Conservation (phyloP, 2,329 filamentous ascomycete species). For the Aspergillus versicolor region DNA sequence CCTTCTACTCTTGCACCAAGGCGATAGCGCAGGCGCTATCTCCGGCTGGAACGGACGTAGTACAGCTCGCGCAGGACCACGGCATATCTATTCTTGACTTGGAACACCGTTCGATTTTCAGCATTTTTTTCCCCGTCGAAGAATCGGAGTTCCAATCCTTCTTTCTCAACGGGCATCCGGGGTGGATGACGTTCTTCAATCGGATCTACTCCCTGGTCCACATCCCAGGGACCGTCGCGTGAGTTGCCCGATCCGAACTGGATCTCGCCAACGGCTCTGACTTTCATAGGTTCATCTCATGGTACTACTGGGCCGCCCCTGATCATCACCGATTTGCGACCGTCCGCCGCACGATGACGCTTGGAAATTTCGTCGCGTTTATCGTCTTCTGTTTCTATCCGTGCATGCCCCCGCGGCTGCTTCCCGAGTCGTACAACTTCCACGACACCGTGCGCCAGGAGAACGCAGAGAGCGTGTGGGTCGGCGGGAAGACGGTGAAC, state of each 20-base stretch:
- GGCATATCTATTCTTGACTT: slow-evolving; percentile 44
- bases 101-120: slow-evolving; percentile 41
- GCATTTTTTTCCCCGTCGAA: slow-evolving; percentile 40
- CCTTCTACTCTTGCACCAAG: slow-evolving; percentile 62
- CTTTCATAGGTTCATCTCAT: slow-evolving; percentile 36
- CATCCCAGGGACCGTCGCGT: slow-evolving; percentile 53
- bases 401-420: slow-evolving; percentile 62
- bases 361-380: slow-evolving; percentile 63
- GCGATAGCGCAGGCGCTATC: slow-evolving; percentile 53
- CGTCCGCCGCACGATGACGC: slow-evolving; percentile 59
- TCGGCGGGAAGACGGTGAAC: slow-evolving; percentile 58
- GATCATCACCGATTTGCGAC: slow-evolving; percentile 55
- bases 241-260: slow-evolving; percentile 29
- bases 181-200: slow-evolving; percentile 48
- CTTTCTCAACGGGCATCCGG: slow-evolving; percentile 44
- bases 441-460: slow-evolving; percentile 61
- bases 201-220: slow-evolving; percentile 53
- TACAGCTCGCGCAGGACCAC: slow-evolving; percentile 48
- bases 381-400: slow-evolving; percentile 63
- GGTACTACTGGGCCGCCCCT: slow-evolving; percentile 43
- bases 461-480: slow-evolving; percentile 55
- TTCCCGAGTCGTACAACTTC: slow-evolving; percentile 61
- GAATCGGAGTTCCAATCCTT: slow-evolving; percentile 48
- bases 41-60: slow-evolving; percentile 48
- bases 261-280: neutral